Evolutionary conservation across 371 early-diverging fungal species (phyloP), one percentile per base, ranked within the genome.

Genomic region (Neoconidiobolus thromboides): DNA sequence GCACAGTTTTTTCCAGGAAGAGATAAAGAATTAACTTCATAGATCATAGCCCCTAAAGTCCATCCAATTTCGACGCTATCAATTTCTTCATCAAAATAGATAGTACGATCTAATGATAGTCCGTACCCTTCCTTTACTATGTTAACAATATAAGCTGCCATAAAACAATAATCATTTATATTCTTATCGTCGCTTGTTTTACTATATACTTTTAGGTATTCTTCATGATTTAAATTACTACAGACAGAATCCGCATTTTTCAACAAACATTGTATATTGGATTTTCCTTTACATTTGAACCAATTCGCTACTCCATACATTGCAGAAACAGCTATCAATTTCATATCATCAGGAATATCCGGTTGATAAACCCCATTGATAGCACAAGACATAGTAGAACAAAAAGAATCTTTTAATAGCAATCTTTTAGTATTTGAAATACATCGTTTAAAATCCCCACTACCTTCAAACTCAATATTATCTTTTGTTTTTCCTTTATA

Each of bases 301-400:
- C 46, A 58, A 2, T 43, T 41, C 7, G 58, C 58, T 2, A 37
- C 37, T 10, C 40, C 39, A 40, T n/a, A 58, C 58, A 58, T 58
- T 15, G 48, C 48, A n/a, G 44, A 12, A 43, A 48, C 39, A 12
- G 48, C 61, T 14, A 46, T 38, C 43, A 61, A 14, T 4, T 51
- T 44, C 61, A 61, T 61, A 43, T 9, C 37, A 4, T 61, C 61
- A 3, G 61, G 61, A 15, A 61, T 54, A n/a, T 38, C n/a, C 39
- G 61, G 54, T 46, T 53, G 53, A 26, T 53, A 53, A 3, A 53
- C 54, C 4, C 61, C 61, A 44, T 61, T 61, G n/a, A 61, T 52
- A 15, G 61, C 61, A 36, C 61, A 61, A 2, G 53, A 44, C 2
- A n/a, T 26, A 7, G 61, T 61, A 12, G 54, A 37, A 47, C 61